Percentiles rank a stretch among this genome's conserved stretches.
Conservation (phyloP, 2,329 filamentous ascomycete species). For the Pseudocercospora ulei region DNA sequence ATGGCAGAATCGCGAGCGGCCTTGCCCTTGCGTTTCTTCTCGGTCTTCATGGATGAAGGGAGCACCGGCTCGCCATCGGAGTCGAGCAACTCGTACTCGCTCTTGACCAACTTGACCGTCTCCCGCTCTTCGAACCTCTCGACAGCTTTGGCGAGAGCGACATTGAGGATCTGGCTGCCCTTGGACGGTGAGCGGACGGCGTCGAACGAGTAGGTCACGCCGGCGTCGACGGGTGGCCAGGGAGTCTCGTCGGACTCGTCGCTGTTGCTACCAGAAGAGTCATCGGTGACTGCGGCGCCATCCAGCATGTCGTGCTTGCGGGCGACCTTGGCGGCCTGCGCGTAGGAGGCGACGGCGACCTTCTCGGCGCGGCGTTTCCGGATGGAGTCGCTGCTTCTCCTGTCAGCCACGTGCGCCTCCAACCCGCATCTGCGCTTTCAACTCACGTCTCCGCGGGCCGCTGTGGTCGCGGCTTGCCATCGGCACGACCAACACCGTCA, state of each 20-base stretch:
- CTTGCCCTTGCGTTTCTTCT: conserved; percentile 34
- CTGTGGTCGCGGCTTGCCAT: conserved; percentile 31
- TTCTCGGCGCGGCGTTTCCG: conserved; percentile 27
- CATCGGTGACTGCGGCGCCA: conserved; percentile 30
- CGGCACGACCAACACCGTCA: conserved; percentile 26
- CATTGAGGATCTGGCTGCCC: conserved; percentile 50
- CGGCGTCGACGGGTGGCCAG: conserved; percentile 41
- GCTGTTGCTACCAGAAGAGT: conserved; percentile 40
- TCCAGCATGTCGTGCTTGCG: conserved; percentile 41
- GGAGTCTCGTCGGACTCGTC: conserved; percentile 40
- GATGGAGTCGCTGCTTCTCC: conserved; percentile 24
- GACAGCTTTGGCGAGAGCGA: conserved; percentile 49
- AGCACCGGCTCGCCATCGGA: conserved; percentile 31
- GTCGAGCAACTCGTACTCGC: conserved; percentile 50
- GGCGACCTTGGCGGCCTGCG: conserved; percentile 27
- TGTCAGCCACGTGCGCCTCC: too few species aligned
- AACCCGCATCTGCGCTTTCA: neutral
- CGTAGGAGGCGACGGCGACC: conserved; percentile 27
- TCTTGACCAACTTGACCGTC: conserved; percentile 52
- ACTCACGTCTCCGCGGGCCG: conserved; percentile 33
- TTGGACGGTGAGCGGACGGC: conserved; percentile 42
- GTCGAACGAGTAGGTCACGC: conserved; percentile 49
- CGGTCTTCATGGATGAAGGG: conserved; percentile 20
- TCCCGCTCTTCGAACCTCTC: conserved; percentile 52
- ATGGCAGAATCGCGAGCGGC: conserved; percentile 28